A percentile compares a stretch with the other conserved stretches of the same genome.
Conservation (phyloP, 352 stramenopile species). For the Phytophthora pluvialis region DNA sequence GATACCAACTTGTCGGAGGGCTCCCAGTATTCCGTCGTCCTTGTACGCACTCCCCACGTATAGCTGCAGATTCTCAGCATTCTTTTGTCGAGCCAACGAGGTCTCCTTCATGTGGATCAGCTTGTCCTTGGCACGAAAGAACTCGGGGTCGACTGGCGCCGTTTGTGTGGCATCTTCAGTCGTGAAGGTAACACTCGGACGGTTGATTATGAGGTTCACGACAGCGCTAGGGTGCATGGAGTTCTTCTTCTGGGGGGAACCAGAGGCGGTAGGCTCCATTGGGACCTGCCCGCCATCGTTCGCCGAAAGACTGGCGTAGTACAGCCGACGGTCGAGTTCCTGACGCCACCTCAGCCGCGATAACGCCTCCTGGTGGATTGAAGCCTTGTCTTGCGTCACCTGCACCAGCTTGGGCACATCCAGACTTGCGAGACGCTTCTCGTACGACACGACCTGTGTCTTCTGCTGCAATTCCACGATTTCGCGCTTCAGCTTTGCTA, state of each 20-base stretch:
- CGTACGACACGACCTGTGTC: conserved; percentile 71
- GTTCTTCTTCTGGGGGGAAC: conserved; percentile 23
- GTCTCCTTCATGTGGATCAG: conserved; percentile 81
- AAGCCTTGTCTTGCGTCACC: conserved; percentile 69
- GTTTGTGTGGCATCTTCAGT: conserved; percentile 16
- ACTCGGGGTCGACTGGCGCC: conserved; percentile 45
- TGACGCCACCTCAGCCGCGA: conserved; percentile 70
- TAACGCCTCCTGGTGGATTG: conserved; percentile 71
- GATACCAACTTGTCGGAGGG: conserved; percentile 78
- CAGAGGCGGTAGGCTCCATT: neutral
- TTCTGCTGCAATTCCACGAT: conserved; percentile 77
- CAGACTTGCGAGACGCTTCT: conserved; percentile 60
- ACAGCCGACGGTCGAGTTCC: conserved; percentile 65
- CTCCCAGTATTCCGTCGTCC: conserved; percentile 74
- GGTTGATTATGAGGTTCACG: neutral
- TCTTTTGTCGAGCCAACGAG: conserved; percentile 56
- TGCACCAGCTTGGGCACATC: conserved; percentile 73
- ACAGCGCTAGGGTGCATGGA: neutral
- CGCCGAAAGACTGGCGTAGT: conserved; percentile 36
- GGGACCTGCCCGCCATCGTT: conserved; percentile 13
- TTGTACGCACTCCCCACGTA: conserved; percentile 80
- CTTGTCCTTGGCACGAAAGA: conserved; percentile 73
- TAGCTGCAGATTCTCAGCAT: conserved; percentile 64
- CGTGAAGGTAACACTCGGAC: conserved; percentile 4
- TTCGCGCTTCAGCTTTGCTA: conserved; percentile 70